A percentile compares a stretch with the other conserved stretches of the same genome.
These are phyloP conservation scores for Blastobotrys indianensis DNA, from an alignment of 1,139 yeast species.

Conservation along the genomic window DNA sequence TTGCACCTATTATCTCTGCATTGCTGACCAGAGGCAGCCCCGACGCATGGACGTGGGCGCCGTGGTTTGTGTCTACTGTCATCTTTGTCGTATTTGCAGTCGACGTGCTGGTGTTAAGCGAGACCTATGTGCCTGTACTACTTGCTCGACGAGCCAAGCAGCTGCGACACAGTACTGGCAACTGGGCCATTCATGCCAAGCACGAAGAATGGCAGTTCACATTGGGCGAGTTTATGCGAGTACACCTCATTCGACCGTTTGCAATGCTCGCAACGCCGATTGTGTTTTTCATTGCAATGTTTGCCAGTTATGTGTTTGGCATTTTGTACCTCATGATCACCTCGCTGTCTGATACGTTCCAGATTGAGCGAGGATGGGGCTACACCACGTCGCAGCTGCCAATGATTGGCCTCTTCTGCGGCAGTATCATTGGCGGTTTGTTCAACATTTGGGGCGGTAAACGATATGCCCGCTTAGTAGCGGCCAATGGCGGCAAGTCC, in stretches of 20 bases:
- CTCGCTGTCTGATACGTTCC: constrained; percentile 36
- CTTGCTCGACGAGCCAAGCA: constrained; percentile 51
- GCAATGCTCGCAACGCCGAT: constrained; percentile 43
- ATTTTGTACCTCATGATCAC: constrained; percentile 40
- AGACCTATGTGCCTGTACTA: constrained; percentile 67
- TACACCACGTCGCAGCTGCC: constrained; percentile 50
- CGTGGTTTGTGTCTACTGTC: constrained; percentile 60
- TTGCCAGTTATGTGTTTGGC: constrained; percentile 45
- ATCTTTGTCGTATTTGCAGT: constrained; percentile 52
- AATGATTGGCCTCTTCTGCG: constrained; percentile 50
- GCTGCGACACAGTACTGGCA: constrained; percentile 55
- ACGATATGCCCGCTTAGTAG: constrained; percentile 34
- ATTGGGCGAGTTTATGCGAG: constrained; percentile 34
- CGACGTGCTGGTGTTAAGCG: constrained; percentile 49
- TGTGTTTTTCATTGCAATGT: constrained; percentile 38
- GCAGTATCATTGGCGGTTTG: constrained; percentile 49
- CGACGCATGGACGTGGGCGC: constrained; percentile 52
- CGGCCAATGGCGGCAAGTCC: constrained; percentile 36
- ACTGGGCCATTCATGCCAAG: constrained; percentile 41
- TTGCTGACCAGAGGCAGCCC: constrained; percentile 48
- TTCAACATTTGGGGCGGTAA: constrained; percentile 35
- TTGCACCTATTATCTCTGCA: constrained; percentile 67
- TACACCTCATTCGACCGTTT: constrained; percentile 41
- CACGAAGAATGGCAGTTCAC: constrained; percentile 42
- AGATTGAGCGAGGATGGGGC: constrained; percentile 34